A percentile compares a stretch with the other conserved stretches of the same genome.
Evolutionary conservation across 495 filamentous ascomycete genomes (phyloP).

Genomic region (Elaphomyces granulatus): DNA sequence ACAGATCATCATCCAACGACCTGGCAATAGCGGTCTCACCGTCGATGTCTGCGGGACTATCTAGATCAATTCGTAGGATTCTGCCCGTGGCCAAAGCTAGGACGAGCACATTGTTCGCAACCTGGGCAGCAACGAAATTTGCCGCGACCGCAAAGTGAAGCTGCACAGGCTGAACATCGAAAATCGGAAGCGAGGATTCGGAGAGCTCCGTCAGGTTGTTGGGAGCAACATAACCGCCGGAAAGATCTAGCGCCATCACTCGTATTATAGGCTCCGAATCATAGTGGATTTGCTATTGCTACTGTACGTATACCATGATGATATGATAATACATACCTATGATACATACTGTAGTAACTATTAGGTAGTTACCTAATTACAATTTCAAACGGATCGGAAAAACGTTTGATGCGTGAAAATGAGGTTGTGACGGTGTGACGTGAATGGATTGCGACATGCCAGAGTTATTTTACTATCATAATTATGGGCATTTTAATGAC

Average conservation of each 20-base stretch:
- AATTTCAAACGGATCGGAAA: too few species aligned
- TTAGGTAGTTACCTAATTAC: conserved; percentile 10
- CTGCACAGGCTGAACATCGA: conserved; percentile 80
- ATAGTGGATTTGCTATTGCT: conserved; percentile 24
- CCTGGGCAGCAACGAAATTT: conserved; percentile 91
- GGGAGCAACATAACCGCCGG: conserved; percentile 40
- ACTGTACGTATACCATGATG: conserved; percentile 24
- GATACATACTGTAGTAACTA: too few species aligned
- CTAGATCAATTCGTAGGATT: conserved; percentile 86
- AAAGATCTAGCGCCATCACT: conserved; percentile 42
- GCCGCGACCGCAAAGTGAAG: conserved; percentile 83
- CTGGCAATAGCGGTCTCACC: conserved; percentile 35
- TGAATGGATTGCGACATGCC: too few species aligned
- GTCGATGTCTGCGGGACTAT: conserved; percentile 88
- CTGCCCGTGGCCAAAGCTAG: conserved; percentile 77
- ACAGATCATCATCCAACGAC: background rate
- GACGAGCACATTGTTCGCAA: conserved; percentile 92
- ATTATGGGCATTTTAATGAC: too few species aligned
- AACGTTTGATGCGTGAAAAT: too few species aligned
- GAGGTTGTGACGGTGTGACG: too few species aligned
- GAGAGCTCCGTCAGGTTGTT: conserved; percentile 42
- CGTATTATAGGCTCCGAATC: too few species aligned
- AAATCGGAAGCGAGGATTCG: conserved; percentile 63
- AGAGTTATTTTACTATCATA: too few species aligned
- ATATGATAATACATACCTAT: too few species aligned